Evolutionary conservation across 192 early-diverging fungal genomes (phyloP).

Genomic region (Coemansia sp.): DNA sequence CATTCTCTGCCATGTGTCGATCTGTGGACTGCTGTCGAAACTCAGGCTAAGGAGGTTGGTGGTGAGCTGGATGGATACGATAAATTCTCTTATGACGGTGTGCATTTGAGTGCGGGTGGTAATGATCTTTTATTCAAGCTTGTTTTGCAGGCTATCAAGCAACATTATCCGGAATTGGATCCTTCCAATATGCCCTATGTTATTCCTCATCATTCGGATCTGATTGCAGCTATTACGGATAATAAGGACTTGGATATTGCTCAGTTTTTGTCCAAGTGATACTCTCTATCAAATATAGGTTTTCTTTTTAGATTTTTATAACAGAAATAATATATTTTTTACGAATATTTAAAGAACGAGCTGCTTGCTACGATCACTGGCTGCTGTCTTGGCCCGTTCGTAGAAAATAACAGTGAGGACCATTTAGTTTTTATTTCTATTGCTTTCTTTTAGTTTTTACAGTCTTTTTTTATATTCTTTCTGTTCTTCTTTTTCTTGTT

Average conservation of each 20-base stretch:
- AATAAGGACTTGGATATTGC: background rate
- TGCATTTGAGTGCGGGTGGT: constrained; percentile 44
- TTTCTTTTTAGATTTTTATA: too few species aligned
- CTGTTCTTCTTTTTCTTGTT: too few species aligned
- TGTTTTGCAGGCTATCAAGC: constrained; percentile 14
- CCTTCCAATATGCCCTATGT: constrained; percentile 26
- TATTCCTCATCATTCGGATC: constrained; percentile 5
- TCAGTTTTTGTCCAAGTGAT: background rate
- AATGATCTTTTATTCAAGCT: constrained; percentile 37
- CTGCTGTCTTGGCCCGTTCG: too few species aligned
- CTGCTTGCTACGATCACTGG: too few species aligned
- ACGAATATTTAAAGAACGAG: too few species aligned
- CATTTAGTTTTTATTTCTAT: too few species aligned
- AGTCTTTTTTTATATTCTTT: background rate
- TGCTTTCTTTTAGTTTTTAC: too few species aligned
- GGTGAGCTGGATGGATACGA: constrained; percentile 20
- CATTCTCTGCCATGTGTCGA: constrained; percentile 29
- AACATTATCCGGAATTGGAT: constrained; percentile 26
- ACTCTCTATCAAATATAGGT: too few species aligned
- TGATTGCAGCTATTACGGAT: background rate
- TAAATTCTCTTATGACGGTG: constrained; percentile 26
- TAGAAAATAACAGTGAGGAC: too few species aligned
- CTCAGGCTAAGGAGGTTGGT: background rate
- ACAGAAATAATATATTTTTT: too few species aligned
- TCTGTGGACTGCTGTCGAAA: constrained; percentile 41